These are phyloP conservation scores for Cryptomeria japonica DNA, from an alignment of 75 land plant species.

Conservation along the genomic window DNA sequence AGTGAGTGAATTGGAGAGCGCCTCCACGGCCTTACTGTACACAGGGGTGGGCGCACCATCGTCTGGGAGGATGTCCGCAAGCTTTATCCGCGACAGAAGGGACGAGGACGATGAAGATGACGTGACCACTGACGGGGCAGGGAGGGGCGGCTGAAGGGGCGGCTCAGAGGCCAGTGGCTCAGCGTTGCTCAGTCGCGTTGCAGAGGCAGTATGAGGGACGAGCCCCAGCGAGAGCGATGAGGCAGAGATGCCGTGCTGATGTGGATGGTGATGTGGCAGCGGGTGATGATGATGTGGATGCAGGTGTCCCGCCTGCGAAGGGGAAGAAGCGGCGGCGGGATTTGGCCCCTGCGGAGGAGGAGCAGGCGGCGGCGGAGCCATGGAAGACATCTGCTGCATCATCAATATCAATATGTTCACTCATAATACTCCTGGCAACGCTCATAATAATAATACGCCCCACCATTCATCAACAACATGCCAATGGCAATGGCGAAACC, in stretches of 20 bases:
- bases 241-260: conserved; percentile 8
- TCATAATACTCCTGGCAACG: neutral
- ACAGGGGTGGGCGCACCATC: conserved; percentile 70
- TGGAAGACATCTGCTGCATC: conserved; percentile 15
- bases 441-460: neutral
- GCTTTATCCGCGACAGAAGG: conserved; percentile 48
- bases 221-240: conserved; percentile 16
- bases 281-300: conserved; percentile 4
- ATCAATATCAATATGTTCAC: neutral
- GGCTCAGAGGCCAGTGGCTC: conserved; percentile 5
- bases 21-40: conserved; percentile 76
- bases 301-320: neutral
- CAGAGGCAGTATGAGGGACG: neutral
- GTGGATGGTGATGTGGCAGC: conserved; percentile 1
- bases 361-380: conserved; percentile 9
- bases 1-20: conserved; percentile 58
- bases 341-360: neutral
- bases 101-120: neutral
- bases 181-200: neutral
- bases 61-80: conserved; percentile 67
- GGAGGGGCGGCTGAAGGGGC: neutral
- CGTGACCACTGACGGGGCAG: neutral
- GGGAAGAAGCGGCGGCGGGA: neutral
- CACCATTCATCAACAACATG: neutral
- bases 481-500: neutral